A percentile compares a stretch with the other conserved stretches of the same genome.
Evolutionary conservation across 2,329 filamentous ascomycete species (phyloP).

Genomic region (Diplodia corticola): DNA sequence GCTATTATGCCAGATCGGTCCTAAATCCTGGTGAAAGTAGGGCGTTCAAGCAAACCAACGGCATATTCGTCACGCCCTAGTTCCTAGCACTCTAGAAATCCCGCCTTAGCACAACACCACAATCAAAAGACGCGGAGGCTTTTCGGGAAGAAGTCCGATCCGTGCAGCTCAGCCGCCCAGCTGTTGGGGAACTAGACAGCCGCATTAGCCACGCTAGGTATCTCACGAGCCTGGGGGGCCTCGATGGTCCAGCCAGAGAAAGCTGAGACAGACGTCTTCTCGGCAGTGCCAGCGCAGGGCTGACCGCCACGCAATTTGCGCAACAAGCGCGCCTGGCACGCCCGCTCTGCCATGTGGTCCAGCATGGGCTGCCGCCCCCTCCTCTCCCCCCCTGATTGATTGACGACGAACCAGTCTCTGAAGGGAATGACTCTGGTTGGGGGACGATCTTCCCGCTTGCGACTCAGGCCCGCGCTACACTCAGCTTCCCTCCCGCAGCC

Average conservation of each 20-base stretch:
- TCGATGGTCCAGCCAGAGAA: not conserved
- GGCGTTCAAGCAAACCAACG: not conserved
- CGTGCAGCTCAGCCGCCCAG: not conserved
- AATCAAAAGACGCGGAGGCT: not conserved
- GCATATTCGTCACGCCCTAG: not conserved
- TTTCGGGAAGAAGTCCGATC: not conserved
- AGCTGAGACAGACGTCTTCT: not conserved
- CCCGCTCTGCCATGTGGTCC: not conserved
- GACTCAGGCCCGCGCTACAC: constrained; percentile 2
- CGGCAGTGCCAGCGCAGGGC: not conserved
- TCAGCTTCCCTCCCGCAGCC: not conserved
- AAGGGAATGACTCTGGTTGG: constrained; percentile 2
- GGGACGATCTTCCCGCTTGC: constrained; percentile 13
- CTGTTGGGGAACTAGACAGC: not conserved
- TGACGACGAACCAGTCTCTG: not conserved
- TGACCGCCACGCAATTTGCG: not conserved
- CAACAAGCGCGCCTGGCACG: not conserved
- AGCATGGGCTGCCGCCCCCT: not conserved
- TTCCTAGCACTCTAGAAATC: not conserved
- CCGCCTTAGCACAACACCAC: not conserved
- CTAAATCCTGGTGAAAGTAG: not conserved
- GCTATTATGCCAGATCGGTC: constrained; percentile 3
- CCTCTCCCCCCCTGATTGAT: not conserved
- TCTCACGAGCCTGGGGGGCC: not conserved
- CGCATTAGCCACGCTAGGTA: not conserved